These are phyloP conservation scores for Chaetomium tenue DNA, from an alignment of 495 filamentous ascomycete species.

Conservation along the genomic window DNA sequence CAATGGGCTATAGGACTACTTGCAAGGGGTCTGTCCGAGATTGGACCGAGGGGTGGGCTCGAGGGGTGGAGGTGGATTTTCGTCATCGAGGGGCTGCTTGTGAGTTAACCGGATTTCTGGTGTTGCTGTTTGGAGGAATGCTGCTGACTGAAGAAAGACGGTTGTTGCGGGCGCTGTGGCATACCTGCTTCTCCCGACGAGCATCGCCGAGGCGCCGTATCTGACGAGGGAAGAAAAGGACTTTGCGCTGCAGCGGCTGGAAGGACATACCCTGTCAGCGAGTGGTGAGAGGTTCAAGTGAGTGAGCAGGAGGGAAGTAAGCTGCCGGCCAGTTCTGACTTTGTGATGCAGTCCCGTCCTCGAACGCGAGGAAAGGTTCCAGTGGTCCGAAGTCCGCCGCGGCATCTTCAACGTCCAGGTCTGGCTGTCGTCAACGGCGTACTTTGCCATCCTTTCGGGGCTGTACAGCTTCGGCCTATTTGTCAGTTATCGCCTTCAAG, in stretches of 20 bases:
- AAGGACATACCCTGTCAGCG: constrained; percentile 28
- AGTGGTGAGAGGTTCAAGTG: constrained; percentile 39
- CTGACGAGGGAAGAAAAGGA: constrained; percentile 48
- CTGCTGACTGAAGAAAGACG: constrained; percentile 36
- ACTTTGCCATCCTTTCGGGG: constrained; percentile 47
- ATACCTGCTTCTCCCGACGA: constrained; percentile 59
- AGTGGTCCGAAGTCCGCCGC: constrained; percentile 64
- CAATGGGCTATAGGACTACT: constrained; percentile 40
- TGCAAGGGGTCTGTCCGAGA: constrained; percentile 43
- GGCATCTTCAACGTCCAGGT: constrained; percentile 60
- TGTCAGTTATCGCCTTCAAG: constrained; percentile 32
- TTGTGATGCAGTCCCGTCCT: constrained; percentile 35
- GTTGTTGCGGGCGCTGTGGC: constrained; percentile 55
- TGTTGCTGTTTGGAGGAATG: constrained; percentile 10
- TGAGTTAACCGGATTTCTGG: constrained; percentile 26
- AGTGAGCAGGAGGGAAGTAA: neutral
- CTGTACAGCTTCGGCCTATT: constrained; percentile 55
- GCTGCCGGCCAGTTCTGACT: neutral
- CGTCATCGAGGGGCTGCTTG: constrained; percentile 43
- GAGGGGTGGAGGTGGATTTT: constrained; percentile 55
- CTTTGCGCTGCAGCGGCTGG: constrained; percentile 43
- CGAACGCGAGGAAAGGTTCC: constrained; percentile 49
- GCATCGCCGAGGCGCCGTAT: constrained; percentile 53
- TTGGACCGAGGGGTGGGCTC: constrained; percentile 41
- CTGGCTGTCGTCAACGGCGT: constrained; percentile 50